A percentile compares a stretch with the other conserved stretches of the same genome.
phyloP scores from a whole-genome alignment of 2,329 filamentous ascomycete genomes.

The Aureobasidium sp. region DNA sequence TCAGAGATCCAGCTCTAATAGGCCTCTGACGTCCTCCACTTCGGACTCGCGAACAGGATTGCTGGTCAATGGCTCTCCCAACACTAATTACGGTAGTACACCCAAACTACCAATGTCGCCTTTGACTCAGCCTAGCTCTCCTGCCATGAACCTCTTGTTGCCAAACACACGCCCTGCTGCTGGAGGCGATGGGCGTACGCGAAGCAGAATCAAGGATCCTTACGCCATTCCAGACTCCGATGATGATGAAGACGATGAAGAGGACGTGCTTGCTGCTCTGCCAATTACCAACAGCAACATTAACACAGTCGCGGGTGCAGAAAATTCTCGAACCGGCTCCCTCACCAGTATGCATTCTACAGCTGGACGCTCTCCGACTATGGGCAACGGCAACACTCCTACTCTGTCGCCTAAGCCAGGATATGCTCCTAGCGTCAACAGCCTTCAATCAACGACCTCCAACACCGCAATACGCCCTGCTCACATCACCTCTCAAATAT shows the following conservation, averaged over 20 bases:
- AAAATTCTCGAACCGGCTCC: not conserved
- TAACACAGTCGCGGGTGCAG: constrained; percentile 26
- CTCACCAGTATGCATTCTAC: constrained; percentile 12
- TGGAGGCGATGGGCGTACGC: constrained; percentile 68
- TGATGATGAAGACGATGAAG: constrained; percentile 50
- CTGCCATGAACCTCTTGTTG: not conserved
- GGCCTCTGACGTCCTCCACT: constrained; percentile 17
- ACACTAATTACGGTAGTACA: constrained; percentile 3
- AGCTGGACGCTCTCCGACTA: constrained; percentile 5
- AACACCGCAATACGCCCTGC: constrained; percentile 25
- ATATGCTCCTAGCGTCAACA: constrained; percentile 21
- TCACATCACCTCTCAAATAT: constrained; percentile 19
- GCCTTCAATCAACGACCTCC: constrained; percentile 26
- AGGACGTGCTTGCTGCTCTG: constrained; percentile 36
- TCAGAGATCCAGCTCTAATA: not conserved
- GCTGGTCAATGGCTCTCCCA: constrained; percentile 36
- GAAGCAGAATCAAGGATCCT: constrained; percentile 83
- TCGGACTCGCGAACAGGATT: constrained; percentile 82
- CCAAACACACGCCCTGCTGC: not conserved
- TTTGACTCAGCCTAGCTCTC: not conserved
- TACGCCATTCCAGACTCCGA: constrained; percentile 86
- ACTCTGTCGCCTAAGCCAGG: constrained; percentile 10
- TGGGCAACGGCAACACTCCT: not conserved
- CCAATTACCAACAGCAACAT: constrained; percentile 38
- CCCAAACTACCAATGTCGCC: constrained; percentile 5